Conservation (phyloP, 768 basidiomycete genomes). For the Collybiopsis confluens region DNA sequence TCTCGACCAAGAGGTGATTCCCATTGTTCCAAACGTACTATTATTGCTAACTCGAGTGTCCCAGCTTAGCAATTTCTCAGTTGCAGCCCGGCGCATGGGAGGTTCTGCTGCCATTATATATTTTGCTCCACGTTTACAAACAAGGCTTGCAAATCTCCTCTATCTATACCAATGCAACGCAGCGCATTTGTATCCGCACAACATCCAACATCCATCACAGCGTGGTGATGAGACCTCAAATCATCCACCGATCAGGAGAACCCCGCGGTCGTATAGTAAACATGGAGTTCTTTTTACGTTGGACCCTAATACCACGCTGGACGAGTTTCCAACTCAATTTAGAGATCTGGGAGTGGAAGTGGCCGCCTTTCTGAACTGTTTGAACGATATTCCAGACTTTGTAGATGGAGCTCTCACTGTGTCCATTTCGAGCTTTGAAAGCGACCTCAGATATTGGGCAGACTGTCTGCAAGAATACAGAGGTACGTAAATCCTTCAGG, state of each 20-base stretch:
- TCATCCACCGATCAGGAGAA: constrained; percentile 12
- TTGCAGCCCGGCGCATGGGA: constrained; percentile 71
- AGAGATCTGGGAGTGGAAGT: constrained; percentile 61
- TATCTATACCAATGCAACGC: constrained; percentile 74
- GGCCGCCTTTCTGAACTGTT: constrained; percentile 59
- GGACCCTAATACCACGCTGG: constrained; percentile 54
- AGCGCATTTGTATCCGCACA: constrained; percentile 73
- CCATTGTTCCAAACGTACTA: too few species aligned
- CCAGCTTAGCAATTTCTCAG: constrained; percentile 76
- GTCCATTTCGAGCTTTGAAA: constrained; percentile 63
- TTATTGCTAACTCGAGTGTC: too few species aligned
- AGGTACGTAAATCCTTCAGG: constrained; percentile 30
- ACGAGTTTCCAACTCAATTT: constrained; percentile 64
- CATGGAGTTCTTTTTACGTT: constrained; percentile 42
- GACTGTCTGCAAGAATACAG: constrained; percentile 64
- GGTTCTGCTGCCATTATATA: constrained; percentile 75
- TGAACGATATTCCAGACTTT: constrained; percentile 80
- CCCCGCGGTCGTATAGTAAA: constrained; percentile 23
- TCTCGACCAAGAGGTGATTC: constrained; percentile 60
- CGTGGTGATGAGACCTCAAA: not conserved
- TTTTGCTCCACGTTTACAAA: constrained; percentile 66
- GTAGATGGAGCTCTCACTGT: constrained; percentile 68
- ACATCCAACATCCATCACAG: constrained; percentile 36
- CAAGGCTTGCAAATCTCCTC: constrained; percentile 62
- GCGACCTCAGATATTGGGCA: constrained; percentile 77